phyloP scores from a whole-genome alignment of 345 rosid genomes.

The Draba incana region DNA sequence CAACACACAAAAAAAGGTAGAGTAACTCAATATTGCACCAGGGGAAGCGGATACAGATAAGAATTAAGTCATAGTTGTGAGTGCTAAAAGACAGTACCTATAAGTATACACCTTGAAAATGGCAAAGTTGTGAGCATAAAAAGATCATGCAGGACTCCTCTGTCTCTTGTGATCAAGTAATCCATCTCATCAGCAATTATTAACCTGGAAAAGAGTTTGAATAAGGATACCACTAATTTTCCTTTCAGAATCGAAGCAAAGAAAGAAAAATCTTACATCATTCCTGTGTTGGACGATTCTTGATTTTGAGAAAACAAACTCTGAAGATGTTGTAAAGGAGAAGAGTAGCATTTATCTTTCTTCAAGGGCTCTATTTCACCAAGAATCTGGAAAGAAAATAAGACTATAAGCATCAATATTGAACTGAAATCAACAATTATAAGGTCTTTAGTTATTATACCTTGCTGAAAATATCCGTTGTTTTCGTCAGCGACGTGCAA shows the following conservation, averaged over 20 bases:
- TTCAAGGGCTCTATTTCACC: conserved; percentile 42
- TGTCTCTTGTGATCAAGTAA: conserved; percentile 77
- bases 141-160: conserved; percentile 81
- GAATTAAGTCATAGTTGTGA: background rate
- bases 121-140: conserved; percentile 91
- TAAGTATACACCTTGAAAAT: conserved; percentile 70
- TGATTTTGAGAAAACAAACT: conserved; percentile 62
- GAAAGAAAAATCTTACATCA: conserved; percentile 56
- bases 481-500: conserved; percentile 68
- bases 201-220: conserved; percentile 51
- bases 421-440: background rate
- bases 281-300: conserved; percentile 47
- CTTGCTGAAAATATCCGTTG: conserved; percentile 78
- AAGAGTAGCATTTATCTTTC: conserved; percentile 41
- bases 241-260: background rate
- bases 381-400: conserved; percentile 55
- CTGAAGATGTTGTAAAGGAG: conserved; percentile 68
- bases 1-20: background rate
- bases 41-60: conserved; percentile 42
- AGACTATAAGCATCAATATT: conserved; percentile 20
- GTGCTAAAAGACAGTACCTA: conserved; percentile 52
- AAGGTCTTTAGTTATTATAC: conserved; percentile 38
- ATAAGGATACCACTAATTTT: background rate
- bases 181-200: conserved; percentile 89
- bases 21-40: background rate